phyloP scores from a whole-genome alignment of 2,329 filamentous ascomycete genomes.

The Rhynchosporium graminicola region DNA sequence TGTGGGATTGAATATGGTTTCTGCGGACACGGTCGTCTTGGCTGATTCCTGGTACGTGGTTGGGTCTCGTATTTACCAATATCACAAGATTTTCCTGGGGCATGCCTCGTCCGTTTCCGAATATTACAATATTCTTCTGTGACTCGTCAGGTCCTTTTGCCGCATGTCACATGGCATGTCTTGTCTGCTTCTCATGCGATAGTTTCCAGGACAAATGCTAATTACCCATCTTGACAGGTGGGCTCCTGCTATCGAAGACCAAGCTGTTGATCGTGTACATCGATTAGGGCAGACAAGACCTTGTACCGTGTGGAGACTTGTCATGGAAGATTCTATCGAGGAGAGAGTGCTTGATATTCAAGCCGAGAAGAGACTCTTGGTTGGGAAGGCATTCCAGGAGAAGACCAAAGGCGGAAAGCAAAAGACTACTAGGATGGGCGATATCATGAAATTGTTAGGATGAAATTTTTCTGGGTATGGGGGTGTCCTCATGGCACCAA shows the following conservation, averaged over 20 bases:
- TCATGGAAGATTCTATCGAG: conserved; percentile 80
- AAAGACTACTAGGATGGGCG: conserved; percentile 55
- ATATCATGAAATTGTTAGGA: conserved; percentile 49
- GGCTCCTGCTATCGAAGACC: conserved; percentile 90
- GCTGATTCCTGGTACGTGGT: conserved; percentile 68
- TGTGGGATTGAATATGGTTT: conserved; percentile 82
- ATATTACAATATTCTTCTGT: too few relatives aligned
- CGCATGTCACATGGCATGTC: too few relatives aligned
- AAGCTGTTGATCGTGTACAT: conserved; percentile 86
- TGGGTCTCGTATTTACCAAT: too few relatives aligned
- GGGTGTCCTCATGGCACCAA: not conserved
- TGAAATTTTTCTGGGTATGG: not conserved
- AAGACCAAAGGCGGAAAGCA: conserved; percentile 60
- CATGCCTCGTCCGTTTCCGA: too few relatives aligned
- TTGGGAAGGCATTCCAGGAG: conserved; percentile 78
- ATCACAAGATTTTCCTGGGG: too few relatives aligned
- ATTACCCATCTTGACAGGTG: conserved; percentile 46
- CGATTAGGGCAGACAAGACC: conserved; percentile 78
- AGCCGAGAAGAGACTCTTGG: conserved; percentile 74
- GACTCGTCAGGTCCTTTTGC: too few relatives aligned
- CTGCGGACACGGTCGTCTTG: conserved; percentile 82
- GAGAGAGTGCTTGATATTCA: conserved; percentile 80
- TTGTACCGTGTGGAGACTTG: conserved; percentile 77
- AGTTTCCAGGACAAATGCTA: too few relatives aligned
- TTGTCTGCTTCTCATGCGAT: too few relatives aligned